Evolutionary conservation across 176 grass and related monocot genomes (phyloP), one percentile per base, ranked within the genome.

Genomic region (Metroxylon sagu): DNA sequence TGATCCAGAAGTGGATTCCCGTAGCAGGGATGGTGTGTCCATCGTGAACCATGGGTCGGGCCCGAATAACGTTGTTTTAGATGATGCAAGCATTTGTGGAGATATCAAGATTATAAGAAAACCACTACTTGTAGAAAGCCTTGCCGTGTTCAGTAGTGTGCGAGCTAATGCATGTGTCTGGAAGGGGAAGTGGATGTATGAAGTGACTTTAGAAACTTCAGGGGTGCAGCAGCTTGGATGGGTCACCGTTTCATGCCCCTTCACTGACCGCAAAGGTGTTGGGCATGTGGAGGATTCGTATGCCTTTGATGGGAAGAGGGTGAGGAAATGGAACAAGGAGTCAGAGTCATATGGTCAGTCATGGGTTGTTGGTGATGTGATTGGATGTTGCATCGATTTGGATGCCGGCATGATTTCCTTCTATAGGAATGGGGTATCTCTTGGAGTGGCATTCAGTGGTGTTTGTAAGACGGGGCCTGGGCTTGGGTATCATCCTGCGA

Each of bases 171-270:
- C 66, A 1, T 87, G 77, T 3, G 61, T 84, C 2, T 79, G 83
- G 74, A 87, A 83, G 55, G 84, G 89, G 30, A 94, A 85, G 75
- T 94, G 83, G 84, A 94, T 94, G 89, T 94, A 87, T 76, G 89
- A 94, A 56, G 80, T 84, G 17, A 83, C 75, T 54, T 55, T 94
- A 39, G 89, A 94, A 74, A 94, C 89, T 28, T 84, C 76, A 53
- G 89, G 89, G 64, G 77, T 94, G 25, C 89, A 94, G 63, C 89
- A 94, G 48, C 76, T 94, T 74, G 89, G 89, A 61, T 94, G 83
- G 83, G 70, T 84, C 60, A 87, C 71, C n/a, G 17, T 84, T 50
- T 62, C 62, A n/a, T 82, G 80, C 29, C 70, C 77, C 12, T 94
- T 94, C 57, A 94, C 84, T 21, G 84, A 87, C 71, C 73, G 70